Evolutionary conservation across 306 rosid species (phyloP).

Genomic region (Prunus fruticosa): DNA sequence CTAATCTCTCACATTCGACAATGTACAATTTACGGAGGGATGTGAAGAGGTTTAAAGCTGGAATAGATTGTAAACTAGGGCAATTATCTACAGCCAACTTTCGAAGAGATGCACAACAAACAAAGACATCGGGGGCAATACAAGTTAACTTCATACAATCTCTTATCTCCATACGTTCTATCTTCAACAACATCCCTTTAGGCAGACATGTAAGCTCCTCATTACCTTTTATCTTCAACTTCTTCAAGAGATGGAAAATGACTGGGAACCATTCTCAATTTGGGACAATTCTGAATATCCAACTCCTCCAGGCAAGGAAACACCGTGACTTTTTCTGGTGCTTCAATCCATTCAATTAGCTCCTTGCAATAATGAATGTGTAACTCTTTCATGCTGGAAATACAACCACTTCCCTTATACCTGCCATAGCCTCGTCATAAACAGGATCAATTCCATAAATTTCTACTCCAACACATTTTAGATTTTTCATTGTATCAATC

Average conservation of each 20-base stretch:
- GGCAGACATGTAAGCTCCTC: not conserved
- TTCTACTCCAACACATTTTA: no score
- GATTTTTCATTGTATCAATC: not conserved
- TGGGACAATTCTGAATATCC: accelerated
- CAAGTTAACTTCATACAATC: not conserved
- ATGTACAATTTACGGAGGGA: accelerated
- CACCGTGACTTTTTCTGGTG: not conserved
- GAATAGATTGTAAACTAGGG: no score
- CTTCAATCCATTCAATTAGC: not conserved
- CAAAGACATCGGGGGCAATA: not conserved
- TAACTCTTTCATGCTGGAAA: not conserved
- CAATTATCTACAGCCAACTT: accelerated
- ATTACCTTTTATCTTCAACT: not conserved
- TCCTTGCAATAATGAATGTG: no score
- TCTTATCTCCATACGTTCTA: not conserved
- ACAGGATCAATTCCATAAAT: no score
- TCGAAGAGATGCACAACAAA: not conserved
- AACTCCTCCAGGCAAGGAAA: slow-evolving; percentile 3
- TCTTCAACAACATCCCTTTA: no score
- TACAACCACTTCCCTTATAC: no score
- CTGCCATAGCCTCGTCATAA: no score
- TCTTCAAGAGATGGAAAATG: not conserved
- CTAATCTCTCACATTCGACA: accelerated
- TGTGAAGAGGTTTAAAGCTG: not conserved
- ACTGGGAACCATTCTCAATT: not conserved